A percentile compares a stretch with the other conserved stretches of the same genome.
Conservation (phyloP, 2,329 filamentous ascomycete genomes). For the Cadophora sp. region DNA sequence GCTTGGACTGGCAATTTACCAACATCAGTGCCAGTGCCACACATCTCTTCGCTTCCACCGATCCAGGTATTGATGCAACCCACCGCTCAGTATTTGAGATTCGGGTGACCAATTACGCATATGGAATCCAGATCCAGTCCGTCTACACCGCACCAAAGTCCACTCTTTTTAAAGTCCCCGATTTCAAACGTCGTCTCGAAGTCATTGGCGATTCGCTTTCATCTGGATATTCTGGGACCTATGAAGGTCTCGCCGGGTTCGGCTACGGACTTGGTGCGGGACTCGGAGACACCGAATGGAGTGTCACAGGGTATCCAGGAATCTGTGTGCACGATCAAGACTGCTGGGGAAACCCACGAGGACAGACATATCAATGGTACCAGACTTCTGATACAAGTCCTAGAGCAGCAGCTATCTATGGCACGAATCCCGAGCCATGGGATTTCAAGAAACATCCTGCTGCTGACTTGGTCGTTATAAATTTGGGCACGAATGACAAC, state of each 20-base stretch:
- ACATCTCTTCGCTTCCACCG: conserved; percentile 58
- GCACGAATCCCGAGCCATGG: conserved; percentile 53
- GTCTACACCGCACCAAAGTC: conserved; percentile 55
- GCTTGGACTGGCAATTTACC: conserved; percentile 65
- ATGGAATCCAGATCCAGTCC: conserved; percentile 61
- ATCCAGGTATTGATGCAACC: conserved; percentile 53
- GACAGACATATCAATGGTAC: conserved; percentile 63
- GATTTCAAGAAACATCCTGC: conserved; percentile 51
- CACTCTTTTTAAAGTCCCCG: conserved; percentile 52
- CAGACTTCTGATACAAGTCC: conserved; percentile 58
- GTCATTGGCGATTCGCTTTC: conserved; percentile 57
- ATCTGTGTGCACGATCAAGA: conserved; percentile 62
- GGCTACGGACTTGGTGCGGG: conserved; percentile 62
- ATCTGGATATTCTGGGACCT: conserved; percentile 62
- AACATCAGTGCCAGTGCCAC: conserved; percentile 63
- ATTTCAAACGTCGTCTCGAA: conserved; percentile 48
- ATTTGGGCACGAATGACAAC: conserved; percentile 55
- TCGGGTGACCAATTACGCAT: conserved; percentile 66
- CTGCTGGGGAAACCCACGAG: conserved; percentile 59
- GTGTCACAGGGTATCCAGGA: conserved; percentile 63
- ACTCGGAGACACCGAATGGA: conserved; percentile 63
- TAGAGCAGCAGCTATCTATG: conserved; percentile 32
- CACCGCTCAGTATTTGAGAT: conserved; percentile 60
- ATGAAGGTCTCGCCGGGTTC: conserved; percentile 63
- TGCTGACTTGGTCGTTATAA: conserved; percentile 54